A percentile compares a stretch with the other conserved stretches of the same genome.
Conservation (phyloP, 352 stramenopile species). For the Phytophthora melonis region DNA sequence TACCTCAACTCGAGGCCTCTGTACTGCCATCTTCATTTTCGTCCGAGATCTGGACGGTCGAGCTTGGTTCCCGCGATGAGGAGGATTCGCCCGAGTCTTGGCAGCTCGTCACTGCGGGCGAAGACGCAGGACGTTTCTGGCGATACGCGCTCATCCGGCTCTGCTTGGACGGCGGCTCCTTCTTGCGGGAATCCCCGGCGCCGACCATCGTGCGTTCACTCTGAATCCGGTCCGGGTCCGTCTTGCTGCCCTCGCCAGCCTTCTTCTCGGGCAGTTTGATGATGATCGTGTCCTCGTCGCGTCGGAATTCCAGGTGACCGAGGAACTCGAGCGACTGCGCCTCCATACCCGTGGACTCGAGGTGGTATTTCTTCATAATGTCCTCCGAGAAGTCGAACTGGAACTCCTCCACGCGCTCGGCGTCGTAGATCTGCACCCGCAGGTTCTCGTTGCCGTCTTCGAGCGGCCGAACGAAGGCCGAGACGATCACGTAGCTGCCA, state of each 20-base stretch:
- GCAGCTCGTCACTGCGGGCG: background rate
- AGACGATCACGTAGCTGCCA: slow-evolving; percentile 72
- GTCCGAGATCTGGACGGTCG: background rate
- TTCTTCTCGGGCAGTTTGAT: slow-evolving; percentile 74
- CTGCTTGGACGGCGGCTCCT: slow-evolving; percentile 6
- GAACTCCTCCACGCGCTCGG: slow-evolving; percentile 77
- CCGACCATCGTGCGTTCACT: slow-evolving; percentile 35
- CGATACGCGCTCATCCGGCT: slow-evolving; percentile 8
- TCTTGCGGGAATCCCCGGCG: slow-evolving; percentile 13
- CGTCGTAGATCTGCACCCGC: slow-evolving; percentile 76
- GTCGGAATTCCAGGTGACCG: slow-evolving; percentile 64
- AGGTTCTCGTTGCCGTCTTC: slow-evolving; percentile 81
- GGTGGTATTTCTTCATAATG: slow-evolving; percentile 61
- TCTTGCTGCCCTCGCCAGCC: slow-evolving; percentile 6
- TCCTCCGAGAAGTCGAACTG: slow-evolving; percentile 82
- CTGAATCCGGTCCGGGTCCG: slow-evolving; percentile 18
- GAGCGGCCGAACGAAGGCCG: slow-evolving; percentile 70
- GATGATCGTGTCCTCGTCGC: slow-evolving; percentile 69
- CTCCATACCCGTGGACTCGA: slow-evolving; percentile 46
- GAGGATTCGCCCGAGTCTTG: background rate
- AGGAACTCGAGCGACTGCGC: slow-evolving; percentile 56
- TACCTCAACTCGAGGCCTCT: background rate
- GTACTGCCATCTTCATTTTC: background rate
- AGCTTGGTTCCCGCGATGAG: slow-evolving; percentile 2
- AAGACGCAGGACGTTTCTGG: slow-evolving; percentile 30